A percentile compares a stretch with the other conserved stretches of the same genome.
These are phyloP conservation scores for Colletotrichum sp. DNA, from an alignment of 2,329 filamentous ascomycete genomes.

Conservation along the genomic window DNA sequence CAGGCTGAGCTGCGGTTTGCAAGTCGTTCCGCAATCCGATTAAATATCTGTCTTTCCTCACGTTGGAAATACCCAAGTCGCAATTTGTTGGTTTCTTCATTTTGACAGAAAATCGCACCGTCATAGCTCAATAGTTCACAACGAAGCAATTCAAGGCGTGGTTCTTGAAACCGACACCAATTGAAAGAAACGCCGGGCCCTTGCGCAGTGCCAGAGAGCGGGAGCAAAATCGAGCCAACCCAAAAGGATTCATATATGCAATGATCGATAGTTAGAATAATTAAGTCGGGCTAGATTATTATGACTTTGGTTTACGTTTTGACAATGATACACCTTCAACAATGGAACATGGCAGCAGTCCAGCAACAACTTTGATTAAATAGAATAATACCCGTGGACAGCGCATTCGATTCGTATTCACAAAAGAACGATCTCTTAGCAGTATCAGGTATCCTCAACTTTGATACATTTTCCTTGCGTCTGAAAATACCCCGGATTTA, in stretches of 20 bases:
- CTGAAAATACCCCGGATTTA: background rate
- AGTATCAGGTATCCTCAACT: background rate
- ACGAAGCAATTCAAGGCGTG: background rate
- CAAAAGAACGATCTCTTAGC: background rate
- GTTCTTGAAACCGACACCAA: background rate
- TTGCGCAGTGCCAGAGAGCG: background rate
- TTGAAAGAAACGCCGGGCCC: accelerated
- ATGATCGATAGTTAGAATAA: accelerated
- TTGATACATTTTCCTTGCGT: background rate
- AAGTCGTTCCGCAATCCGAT: background rate
- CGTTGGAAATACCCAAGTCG: background rate
- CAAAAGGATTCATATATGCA: background rate
- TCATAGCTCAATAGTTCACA: background rate
- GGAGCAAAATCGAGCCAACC: background rate
- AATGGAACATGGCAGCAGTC: background rate
- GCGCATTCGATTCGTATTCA: background rate
- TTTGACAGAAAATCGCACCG: accelerated
- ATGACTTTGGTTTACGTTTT: accelerated
- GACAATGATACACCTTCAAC: background rate
- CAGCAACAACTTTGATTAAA: background rate
- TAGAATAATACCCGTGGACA: background rate
- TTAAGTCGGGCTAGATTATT: background rate
- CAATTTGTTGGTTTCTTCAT: background rate
- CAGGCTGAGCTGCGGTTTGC: background rate
- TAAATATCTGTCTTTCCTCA: background rate